phyloP scores from a whole-genome alignment of 148 eudicot genomes.

The Rhododendron simsii region DNA sequence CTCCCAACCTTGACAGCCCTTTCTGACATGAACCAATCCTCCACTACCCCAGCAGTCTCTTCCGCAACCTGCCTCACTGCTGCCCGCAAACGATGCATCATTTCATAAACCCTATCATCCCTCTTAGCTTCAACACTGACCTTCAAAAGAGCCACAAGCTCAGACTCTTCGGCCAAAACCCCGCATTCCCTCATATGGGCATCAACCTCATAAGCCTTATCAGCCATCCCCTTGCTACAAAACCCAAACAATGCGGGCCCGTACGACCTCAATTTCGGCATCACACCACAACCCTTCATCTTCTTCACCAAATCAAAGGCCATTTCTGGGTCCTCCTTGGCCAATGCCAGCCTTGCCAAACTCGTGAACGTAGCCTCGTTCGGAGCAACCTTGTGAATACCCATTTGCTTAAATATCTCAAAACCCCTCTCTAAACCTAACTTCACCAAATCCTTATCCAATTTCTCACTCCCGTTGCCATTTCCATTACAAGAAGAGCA shows the following conservation, averaged over 20 bases:
- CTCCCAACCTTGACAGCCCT: slow-evolving; percentile 49
- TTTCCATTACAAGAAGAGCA: slow-evolving; percentile 40
- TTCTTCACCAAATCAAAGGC: slow-evolving; percentile 73
- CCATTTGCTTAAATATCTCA: slow-evolving; percentile 73
- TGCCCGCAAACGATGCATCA: slow-evolving; percentile 67
- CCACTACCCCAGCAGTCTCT: slow-evolving; percentile 56
- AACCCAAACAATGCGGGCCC: slow-evolving; percentile 86
- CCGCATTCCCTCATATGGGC: slow-evolving; percentile 69
- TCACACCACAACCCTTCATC: slow-evolving; percentile 55
- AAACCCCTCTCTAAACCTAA: slow-evolving; percentile 63
- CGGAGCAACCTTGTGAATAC: slow-evolving; percentile 49
- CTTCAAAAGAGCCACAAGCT: slow-evolving; percentile 63
- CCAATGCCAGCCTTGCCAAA: slow-evolving; percentile 75
- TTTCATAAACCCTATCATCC: slow-evolving; percentile 68
- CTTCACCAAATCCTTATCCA: neutral
- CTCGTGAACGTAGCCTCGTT: slow-evolving; percentile 95
- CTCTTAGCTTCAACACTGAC: slow-evolving; percentile 50
- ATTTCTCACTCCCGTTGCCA: slow-evolving; percentile 1
- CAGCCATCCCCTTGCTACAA: slow-evolving; percentile 57
- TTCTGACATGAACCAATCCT: slow-evolving; percentile 70
- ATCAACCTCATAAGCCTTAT: slow-evolving; percentile 69
- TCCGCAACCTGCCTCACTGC: slow-evolving; percentile 76
- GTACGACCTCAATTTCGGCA: slow-evolving; percentile 73
- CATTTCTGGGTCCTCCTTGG: slow-evolving; percentile 70
- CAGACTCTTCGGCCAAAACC: slow-evolving; percentile 69